phyloP scores from a whole-genome alignment of 306 rosid species.

The Delonix regia region DNA sequence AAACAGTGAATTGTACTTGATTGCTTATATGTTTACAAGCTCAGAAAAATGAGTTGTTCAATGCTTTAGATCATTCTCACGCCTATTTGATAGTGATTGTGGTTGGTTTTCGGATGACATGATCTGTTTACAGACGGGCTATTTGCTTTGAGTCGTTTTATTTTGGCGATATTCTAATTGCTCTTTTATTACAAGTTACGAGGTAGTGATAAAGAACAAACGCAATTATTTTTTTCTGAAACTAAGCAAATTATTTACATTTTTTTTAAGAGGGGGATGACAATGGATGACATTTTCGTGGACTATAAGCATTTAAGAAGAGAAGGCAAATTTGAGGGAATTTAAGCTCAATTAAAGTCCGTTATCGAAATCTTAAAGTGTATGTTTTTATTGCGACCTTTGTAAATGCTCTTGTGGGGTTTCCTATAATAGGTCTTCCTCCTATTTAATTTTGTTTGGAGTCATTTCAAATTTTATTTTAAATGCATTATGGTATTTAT shows the following conservation, averaged over 20 bases:
- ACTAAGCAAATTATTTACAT: background rate
- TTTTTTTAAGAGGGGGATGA: background rate
- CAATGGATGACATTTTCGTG: background rate
- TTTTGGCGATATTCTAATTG: background rate
- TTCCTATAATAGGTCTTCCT: background rate
- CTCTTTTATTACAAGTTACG: background rate
- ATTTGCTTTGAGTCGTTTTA: background rate
- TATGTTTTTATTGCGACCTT: background rate
- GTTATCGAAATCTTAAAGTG: background rate
- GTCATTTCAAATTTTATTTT: background rate
- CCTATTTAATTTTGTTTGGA: background rate
- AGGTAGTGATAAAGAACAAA: background rate
- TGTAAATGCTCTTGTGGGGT: background rate
- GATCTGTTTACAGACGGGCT: background rate
- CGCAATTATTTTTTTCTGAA: background rate
- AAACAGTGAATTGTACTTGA: background rate
- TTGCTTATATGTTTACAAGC: background rate
- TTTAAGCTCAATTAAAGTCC: background rate
- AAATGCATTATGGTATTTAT: background rate
- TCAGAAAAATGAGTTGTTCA: background rate
- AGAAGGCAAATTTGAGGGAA: background rate
- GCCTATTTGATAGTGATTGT: background rate
- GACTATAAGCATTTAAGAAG: background rate
- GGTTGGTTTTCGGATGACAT: background rate
- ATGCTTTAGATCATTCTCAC: background rate